Percentiles rank a stretch among this genome's conserved stretches.
Evolutionary conservation across 2,329 filamentous ascomycete genomes (phyloP).

Genomic region (Talaromyces verruculosus): DNA sequence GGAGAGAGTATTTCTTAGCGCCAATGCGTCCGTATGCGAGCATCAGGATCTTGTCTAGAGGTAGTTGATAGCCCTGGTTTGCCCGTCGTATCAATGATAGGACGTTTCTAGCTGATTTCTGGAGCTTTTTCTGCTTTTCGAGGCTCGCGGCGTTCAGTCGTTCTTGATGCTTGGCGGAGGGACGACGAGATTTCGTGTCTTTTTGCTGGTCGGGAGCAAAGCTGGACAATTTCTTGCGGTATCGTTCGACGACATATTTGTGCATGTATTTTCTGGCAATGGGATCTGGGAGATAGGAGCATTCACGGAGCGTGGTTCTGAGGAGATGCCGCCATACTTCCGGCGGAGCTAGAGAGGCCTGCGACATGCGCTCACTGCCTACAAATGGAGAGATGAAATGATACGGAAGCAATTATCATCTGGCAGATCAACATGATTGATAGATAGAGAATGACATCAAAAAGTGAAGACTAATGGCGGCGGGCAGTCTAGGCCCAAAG

Average conservation of each 20-base stretch:
- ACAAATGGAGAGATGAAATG: neutral
- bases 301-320: constrained; percentile 59
- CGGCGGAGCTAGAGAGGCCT: constrained; percentile 29
- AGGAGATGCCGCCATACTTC: constrained; percentile 49
- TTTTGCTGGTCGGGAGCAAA: neutral
- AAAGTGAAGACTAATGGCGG: constrained; percentile 16
- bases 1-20: constrained; percentile 51
- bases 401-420: neutral
- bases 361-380: constrained; percentile 21
- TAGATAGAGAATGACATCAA: neutral
- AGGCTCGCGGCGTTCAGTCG: constrained; percentile 17
- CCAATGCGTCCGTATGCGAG: constrained; percentile 60
- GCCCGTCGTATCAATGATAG: constrained; percentile 52
- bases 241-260: constrained; percentile 50
- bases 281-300: constrained; percentile 61
- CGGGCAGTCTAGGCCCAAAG: constrained; percentile 30
- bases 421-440: neutral
- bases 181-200: neutral
- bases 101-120: constrained; percentile 34
- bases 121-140: constrained; percentile 26
- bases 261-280: constrained; percentile 53
- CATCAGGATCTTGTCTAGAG: constrained; percentile 54
- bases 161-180: neutral
- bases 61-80: constrained; percentile 55
- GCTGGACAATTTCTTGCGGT: constrained; percentile 38